Conservation (phyloP, 2,329 filamentous ascomycete genomes). For the Arthrinium phaeospermum region DNA sequence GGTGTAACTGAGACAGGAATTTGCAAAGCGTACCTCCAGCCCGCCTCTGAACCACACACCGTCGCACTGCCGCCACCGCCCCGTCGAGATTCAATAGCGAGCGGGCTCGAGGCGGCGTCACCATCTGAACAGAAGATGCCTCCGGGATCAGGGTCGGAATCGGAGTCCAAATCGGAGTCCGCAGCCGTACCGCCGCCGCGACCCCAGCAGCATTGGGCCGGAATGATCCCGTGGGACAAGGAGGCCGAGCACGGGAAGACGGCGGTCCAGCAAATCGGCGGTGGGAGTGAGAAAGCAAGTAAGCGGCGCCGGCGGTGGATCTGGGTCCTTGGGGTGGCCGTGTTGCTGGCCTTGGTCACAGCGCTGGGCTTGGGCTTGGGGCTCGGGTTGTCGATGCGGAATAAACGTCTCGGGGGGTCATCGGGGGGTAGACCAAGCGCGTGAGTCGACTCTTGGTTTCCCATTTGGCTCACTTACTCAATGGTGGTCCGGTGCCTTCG, state of each 20-base stretch:
- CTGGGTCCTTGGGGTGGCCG: not conserved
- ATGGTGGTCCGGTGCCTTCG: not conserved
- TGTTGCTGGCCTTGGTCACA: not conserved
- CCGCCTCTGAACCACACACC: not conserved
- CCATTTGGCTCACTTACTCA: not conserved
- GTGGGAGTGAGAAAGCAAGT: too few relatives aligned
- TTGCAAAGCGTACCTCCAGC: not conserved
- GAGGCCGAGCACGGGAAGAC: constrained; percentile 1
- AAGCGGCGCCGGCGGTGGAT: not conserved
- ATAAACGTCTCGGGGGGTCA: not conserved
- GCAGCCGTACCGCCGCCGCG: not conserved
- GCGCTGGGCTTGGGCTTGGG: not conserved
- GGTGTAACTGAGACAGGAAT: not conserved
- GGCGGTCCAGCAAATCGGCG: not conserved
- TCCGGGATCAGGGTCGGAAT: too few relatives aligned
- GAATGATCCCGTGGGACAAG: not conserved
- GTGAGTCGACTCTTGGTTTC: not conserved
- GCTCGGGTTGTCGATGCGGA: not conserved
- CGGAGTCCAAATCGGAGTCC: not conserved
- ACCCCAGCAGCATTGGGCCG: not conserved
- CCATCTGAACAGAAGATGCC: too few relatives aligned
- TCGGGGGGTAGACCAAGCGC: not conserved
- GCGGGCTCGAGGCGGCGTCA: not conserved
- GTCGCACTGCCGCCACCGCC: not conserved
- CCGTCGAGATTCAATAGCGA: not conserved